Evolutionary conservation across 1,284 basidiomycete genomes (phyloP), one percentile per base, ranked within the genome.

Genomic region (Apiotrichum gamsii): DNA sequence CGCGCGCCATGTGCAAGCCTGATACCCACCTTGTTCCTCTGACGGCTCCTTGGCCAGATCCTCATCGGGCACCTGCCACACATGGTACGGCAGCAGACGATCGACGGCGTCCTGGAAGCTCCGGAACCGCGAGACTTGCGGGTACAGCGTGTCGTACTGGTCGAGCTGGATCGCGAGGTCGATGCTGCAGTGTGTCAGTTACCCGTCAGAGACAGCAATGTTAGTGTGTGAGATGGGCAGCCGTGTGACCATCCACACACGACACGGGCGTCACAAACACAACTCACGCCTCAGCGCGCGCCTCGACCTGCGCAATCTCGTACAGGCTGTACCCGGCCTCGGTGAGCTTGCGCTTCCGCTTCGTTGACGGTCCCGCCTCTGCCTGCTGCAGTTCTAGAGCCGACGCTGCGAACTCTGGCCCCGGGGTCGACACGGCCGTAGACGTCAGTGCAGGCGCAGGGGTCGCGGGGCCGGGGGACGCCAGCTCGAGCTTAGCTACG

Each of bases 1-100:
- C n/a, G n/a, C n/a, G n/a, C n/a, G n/a, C n/a, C n/a, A 15, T 19
- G 3, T 14, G 14, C 23, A 16, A 11, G 10, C 1, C 5, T 9
- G 9, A 5, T 13, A 48, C 43, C 25, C 48, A 51, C 61, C 52
- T 29, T n/a, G n/a, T n/a, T 39, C 34, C 14, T 56, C 45, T 19
- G 19, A 37, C 39, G 41, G 39, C 18, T 39, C 47, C 21, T 41
- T 8, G 50, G 52, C 14, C 21, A 68, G 54, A 45, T 71, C 67
- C 41, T 65, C 64, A 29, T 69, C 66, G 19, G 60, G 58, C 24
- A 65, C 55, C 42, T 69, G 65, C 60, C 64, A 69, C 16, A 71
- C 51, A 52, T 71, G 69, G 45, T 64, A 71, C 2, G 69, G 69
- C 18, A 71, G 37, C 19, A 71, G 49, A 8, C 60, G 53, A 20